phyloP scores from a whole-genome alignment of 495 filamentous ascomycete species.

The Saxispiralis lemnorum region DNA sequence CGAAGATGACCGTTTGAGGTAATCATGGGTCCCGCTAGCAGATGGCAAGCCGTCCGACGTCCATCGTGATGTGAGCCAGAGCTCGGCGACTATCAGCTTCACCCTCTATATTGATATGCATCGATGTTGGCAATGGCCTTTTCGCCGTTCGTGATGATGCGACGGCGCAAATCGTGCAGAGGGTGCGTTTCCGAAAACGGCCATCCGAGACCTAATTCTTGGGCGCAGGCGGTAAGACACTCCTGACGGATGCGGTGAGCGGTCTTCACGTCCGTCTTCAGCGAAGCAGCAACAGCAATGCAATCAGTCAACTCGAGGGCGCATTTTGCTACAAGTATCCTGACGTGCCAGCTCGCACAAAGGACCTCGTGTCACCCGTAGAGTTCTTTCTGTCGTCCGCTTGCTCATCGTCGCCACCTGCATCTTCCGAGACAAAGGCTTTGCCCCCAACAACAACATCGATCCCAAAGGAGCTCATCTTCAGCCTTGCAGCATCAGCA shows the following conservation, averaged over 20 bases:
- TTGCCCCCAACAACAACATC: constrained; percentile 5
- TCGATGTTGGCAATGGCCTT: background rate
- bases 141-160: background rate
- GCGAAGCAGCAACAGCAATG: background rate
- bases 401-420: constrained; percentile 6
- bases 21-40: constrained; percentile 1
- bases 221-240: constrained; percentile 13
- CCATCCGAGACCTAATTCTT: constrained; percentile 11
- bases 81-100: background rate
- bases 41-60: constrained; percentile 1
- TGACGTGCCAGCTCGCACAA: constrained; percentile 11
- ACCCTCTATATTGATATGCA: background rate
- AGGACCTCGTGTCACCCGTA: constrained; percentile 12
- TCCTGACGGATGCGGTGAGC: constrained; percentile 14
- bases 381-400: constrained; percentile 5
- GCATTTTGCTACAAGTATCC: constrained; percentile 1
- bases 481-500: constrained; percentile 2
- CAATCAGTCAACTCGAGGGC: constrained; percentile 4
- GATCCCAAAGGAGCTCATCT: background rate
- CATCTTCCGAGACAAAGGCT: constrained; percentile 10
- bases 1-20: constrained; percentile 8
- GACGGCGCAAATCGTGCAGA: background rate
- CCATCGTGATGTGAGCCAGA: constrained; percentile 1
- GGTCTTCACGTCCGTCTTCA: constrained; percentile 9
- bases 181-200: constrained; percentile 14